A percentile compares a stretch with the other conserved stretches of the same genome.
phyloP scores from a whole-genome alignment of 805 yeast genomes.

The Saccharomycopsis fodiens region DNA sequence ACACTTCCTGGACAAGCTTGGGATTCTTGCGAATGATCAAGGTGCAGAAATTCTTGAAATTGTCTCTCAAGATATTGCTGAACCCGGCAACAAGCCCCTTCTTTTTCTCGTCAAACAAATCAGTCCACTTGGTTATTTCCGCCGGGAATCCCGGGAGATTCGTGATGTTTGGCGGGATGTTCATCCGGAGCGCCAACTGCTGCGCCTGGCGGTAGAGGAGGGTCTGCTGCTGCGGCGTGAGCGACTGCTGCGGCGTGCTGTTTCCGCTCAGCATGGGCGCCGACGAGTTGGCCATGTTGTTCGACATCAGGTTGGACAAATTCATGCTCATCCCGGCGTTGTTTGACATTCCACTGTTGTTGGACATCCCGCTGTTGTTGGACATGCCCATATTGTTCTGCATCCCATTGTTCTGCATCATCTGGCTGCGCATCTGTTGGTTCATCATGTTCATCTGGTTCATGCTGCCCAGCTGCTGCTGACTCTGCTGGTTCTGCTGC shows the following conservation, averaged over 20 bases:
- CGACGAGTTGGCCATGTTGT: slow-evolving; percentile 1
- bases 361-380: not conserved
- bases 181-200: slow-evolving; percentile 21
- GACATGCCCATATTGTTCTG: too few relatives aligned
- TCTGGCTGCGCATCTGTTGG: slow-evolving; percentile 4
- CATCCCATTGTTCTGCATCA: slow-evolving; percentile 5
- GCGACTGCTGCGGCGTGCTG: slow-evolving; percentile 1
- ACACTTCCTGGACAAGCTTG: slow-evolving; percentile 6
- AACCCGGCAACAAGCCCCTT: slow-evolving; percentile 39
- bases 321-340: not conserved
- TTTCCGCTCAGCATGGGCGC: not conserved
- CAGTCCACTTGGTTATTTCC: slow-evolving; percentile 57
- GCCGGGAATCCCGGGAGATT: slow-evolving; percentile 60
- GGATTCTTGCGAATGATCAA: slow-evolving; percentile 13
- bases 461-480: slow-evolving; percentile 5
- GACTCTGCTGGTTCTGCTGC: not conserved
- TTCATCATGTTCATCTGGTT: slow-evolving; percentile 7
- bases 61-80: slow-evolving; percentile 6
- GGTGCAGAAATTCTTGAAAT: slow-evolving; percentile 8
- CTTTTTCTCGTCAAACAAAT: slow-evolving; percentile 47
- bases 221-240: slow-evolving; percentile 15
- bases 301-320: slow-evolving; percentile 2
- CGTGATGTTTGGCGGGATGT: slow-evolving; percentile 46
- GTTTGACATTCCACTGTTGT: too few relatives aligned
- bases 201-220: slow-evolving; percentile 17